Evolutionary conservation across 1,139 yeast species (phyloP), one percentile per base, ranked within the genome.

Genomic region (Candida sanyaensis): DNA sequence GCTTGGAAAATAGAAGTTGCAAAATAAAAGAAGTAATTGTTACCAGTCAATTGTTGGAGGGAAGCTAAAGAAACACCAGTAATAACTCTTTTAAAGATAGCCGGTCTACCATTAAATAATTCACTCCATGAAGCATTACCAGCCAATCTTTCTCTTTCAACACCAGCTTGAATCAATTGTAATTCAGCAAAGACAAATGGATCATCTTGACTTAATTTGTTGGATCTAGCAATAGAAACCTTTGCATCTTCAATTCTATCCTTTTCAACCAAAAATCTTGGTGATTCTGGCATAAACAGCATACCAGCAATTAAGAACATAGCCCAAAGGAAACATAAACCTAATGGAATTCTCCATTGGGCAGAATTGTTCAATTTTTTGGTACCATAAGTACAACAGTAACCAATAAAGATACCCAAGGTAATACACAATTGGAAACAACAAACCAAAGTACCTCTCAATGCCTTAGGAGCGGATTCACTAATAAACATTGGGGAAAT

Each of bases 21-120:
- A 59, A 86, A 87, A 74, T 86, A 87, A 77, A 87, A 86, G 73
- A 87, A 86, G 68, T 86, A 87, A 72, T 86, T 86, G 65, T 83
- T 80, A 77, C 95, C 96, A 50, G 89, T 83, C 56, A 87, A 77
- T 69, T 87, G 95, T 70, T 87, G 93, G 56, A 86, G 66, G 27
- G 86, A 76, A 73, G 84, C 87, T 55, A 86, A 66, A 59, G 80
- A 59, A 54, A 84, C 66, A 63, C 93, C 95, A 57, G 81, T 73
- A 17, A 82, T 33, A 21, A 85, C 78, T 69, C 95, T 77, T 68
- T 74, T 78, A 55, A 84, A 72, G 53, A 84, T 76, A 64, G 76
- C 78, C 57, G 88, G 89, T 64, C 78, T 78, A 62, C 88, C 88
- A 42, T 81, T 75, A 59, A 85, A 59, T 50, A 86, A 72, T 64